Evolutionary conservation across 2,329 filamentous ascomycete genomes (phyloP).

Genomic region (Aspergillus sp.): DNA sequence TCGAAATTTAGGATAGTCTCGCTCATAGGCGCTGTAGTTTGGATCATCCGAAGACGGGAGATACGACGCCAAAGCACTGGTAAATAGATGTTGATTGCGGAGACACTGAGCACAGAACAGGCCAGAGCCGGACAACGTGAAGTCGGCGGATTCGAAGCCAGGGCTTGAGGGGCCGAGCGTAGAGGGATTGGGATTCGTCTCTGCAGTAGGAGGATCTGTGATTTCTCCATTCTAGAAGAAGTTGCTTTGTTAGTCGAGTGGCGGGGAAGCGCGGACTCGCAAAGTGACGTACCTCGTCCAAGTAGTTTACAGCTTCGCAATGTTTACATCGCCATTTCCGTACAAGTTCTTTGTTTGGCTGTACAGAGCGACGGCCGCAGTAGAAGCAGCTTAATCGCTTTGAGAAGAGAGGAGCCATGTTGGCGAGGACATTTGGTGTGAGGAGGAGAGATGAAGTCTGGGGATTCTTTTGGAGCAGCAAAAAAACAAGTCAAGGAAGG

Average conservation of each 20-base stretch:
- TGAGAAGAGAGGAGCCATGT: constrained; percentile 48
- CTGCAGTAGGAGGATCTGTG: constrained; percentile 76
- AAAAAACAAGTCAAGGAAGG: constrained; percentile 30
- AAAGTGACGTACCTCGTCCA: constrained; percentile 72
- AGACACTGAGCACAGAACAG: constrained; percentile 78
- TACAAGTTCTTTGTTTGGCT: constrained; percentile 61
- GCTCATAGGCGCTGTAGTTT: constrained; percentile 70
- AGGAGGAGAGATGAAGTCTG: not conserved
- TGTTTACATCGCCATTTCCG: constrained; percentile 72
- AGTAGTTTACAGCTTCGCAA: constrained; percentile 86
- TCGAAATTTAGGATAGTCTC: constrained; percentile 71
- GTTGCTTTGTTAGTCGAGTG: constrained; percentile 27
- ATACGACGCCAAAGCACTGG: constrained; percentile 77
- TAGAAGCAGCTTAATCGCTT: constrained; percentile 75
- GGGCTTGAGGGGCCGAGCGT: constrained; percentile 50
- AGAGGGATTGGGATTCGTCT: constrained; percentile 50
- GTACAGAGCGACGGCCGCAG: constrained; percentile 71
- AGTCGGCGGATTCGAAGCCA: constrained; percentile 42
- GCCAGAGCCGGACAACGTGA: constrained; percentile 37
- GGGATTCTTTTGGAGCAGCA: constrained; percentile 24
- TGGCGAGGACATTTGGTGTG: constrained; percentile 21
- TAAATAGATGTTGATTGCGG: constrained; percentile 86
- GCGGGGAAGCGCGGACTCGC: constrained; percentile 11
- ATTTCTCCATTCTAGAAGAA: constrained; percentile 76
- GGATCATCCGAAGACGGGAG: constrained; percentile 69